Evolutionary conservation across 352 stramenopile genomes (phyloP), one percentile per base, ranked within the genome.

Genomic region (Phytophthora sp.): DNA sequence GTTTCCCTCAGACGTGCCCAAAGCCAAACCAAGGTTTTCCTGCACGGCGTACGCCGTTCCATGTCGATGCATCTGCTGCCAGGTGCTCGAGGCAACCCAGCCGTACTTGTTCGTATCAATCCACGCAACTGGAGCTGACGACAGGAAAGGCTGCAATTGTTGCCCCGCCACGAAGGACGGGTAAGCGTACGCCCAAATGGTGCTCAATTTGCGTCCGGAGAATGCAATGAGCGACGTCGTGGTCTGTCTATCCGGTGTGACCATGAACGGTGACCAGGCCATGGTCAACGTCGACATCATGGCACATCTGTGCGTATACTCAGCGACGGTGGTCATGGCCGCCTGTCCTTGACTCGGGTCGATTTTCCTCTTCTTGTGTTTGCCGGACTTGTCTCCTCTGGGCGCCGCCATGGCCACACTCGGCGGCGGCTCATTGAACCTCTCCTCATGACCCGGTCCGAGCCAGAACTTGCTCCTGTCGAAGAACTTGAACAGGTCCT

Each of bases 71-170:
- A 84, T 80, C 42, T 88, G 72, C 52, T 90, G 80, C 86, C 86
- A 94, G 27, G 81, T 74, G 28, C 80, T 84, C 6, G 71, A 85
- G 1, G 77, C 65, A 10, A 92, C 71, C 86, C 86, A 94, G 0
- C 86, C 86, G 51, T 89, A 76, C 18, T 74, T 77, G n/a, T 90
- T 75, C 30, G 86, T 92, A 41, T 91, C 76, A 41, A 91, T 66
- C 78, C 76, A 87, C 23, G 67, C 78, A 45, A 84, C 44, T 18
- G 80, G 83, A 23, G 66, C 51, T 15, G 54, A 51, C 17, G 74
- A 84, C 32, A 88, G 42, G 35, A 82, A 67, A 6, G 44, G 37
- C 4, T 61, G 46, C 0, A 65, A 31, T 4, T 58, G 45, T 45
- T 63, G 67, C 48, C n/a, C 62, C 9, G 30, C 41, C 13, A 69